Conservation (phyloP, 768 basidiomycete species). For the Phaffia tasmanica region DNA sequence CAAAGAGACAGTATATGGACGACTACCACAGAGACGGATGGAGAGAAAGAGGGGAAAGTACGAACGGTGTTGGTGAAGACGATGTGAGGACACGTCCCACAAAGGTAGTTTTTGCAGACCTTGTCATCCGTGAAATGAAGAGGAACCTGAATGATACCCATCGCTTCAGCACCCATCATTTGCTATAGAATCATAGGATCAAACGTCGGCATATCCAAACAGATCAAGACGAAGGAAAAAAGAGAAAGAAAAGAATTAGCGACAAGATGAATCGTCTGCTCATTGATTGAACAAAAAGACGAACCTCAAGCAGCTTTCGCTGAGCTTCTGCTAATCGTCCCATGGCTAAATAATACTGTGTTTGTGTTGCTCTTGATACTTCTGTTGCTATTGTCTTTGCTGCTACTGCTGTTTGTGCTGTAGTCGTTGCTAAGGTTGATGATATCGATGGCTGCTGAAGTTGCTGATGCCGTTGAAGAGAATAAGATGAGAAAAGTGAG, state of each 20-base stretch:
- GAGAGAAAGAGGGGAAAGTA: slow-evolving; percentile 27
- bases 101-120: slow-evolving; percentile 95
- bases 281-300: slow-evolving; percentile 21
- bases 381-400: too few relatives aligned
- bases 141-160: slow-evolving; percentile 90
- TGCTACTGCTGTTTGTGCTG: too few relatives aligned
- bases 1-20: background rate
- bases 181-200: slow-evolving; percentile 48
- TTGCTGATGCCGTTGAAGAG: background rate
- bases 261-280: background rate
- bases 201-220: background rate
- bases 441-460: too few relatives aligned
- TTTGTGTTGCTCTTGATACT: background rate
- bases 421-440: too few relatives aligned
- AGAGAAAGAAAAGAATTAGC: background rate
- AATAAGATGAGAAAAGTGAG: background rate
- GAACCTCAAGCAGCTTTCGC: slow-evolving; percentile 71
- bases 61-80: slow-evolving; percentile 95
- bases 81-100: slow-evolving; percentile 95
- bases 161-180: slow-evolving; percentile 99
- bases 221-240: background rate
- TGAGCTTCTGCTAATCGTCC: slow-evolving; percentile 95
- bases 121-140: slow-evolving; percentile 86
- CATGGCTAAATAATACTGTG: slow-evolving; percentile 45
- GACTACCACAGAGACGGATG: background rate